Evolutionary conservation across 2,329 filamentous ascomycete species (phyloP).

Genomic region (Coleophoma cylindrospora): DNA sequence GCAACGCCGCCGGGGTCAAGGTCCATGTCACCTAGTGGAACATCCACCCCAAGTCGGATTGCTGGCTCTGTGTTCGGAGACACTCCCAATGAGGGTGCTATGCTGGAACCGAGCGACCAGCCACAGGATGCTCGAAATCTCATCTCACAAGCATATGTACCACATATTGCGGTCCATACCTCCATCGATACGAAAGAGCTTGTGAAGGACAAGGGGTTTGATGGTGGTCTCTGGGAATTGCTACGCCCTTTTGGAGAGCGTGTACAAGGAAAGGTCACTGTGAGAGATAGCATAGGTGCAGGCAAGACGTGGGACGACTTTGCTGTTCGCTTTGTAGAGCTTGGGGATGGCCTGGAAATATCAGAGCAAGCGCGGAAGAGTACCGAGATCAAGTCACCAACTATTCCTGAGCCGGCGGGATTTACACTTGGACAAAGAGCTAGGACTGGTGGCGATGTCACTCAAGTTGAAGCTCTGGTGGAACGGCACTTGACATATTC

Average conservation of each 20-base stretch:
- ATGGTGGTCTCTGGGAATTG: constrained; percentile 76
- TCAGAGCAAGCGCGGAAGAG: constrained; percentile 37
- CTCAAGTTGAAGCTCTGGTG: constrained; percentile 74
- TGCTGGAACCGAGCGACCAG: constrained; percentile 13
- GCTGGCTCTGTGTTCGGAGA: constrained; percentile 54
- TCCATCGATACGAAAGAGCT: constrained; percentile 81
- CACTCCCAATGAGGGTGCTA: constrained; percentile 24
- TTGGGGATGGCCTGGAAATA: constrained; percentile 54
- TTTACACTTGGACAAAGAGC: constrained; percentile 12
- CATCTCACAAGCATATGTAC: constrained; percentile 81
- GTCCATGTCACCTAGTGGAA: constrained; percentile 61
- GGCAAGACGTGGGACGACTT: constrained; percentile 86
- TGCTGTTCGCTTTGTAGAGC: constrained; percentile 75
- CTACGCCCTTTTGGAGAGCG: constrained; percentile 87
- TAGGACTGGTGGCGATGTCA: constrained; percentile 44
- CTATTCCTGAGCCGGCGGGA: constrained; percentile 6
- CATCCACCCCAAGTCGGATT: constrained; percentile 50
- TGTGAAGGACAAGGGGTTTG: constrained; percentile 77
- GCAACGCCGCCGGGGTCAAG: constrained; percentile 64
- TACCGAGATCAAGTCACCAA: constrained; percentile 14
- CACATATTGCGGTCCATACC: constrained; percentile 82
- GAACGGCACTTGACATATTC: constrained; percentile 73
- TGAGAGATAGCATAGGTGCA: constrained; percentile 83
- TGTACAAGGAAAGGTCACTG: constrained; percentile 80
- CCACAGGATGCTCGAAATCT: constrained; percentile 52